Evolutionary conservation across 257 asterid species (phyloP).

Genomic region (Primulina tabacum): DNA sequence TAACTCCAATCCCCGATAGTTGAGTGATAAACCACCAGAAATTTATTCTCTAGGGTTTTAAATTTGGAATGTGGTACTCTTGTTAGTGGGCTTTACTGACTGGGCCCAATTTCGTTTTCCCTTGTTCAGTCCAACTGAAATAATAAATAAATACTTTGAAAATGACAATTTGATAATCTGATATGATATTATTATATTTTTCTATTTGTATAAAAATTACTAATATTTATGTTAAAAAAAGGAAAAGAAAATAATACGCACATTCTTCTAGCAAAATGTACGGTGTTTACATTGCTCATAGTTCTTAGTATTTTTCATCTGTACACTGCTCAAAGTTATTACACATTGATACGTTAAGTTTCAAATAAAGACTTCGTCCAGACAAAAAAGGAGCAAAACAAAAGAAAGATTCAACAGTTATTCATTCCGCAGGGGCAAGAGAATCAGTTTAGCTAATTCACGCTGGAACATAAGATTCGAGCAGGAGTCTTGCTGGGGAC

Average conservation of each 20-base stretch:
- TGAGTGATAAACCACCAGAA: constrained; percentile 3
- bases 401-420: neutral
- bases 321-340: neutral
- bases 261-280: neutral
- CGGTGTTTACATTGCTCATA: neutral
- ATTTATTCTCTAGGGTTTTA: neutral
- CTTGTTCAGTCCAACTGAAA: too few relatives aligned
- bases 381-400: too few relatives aligned
- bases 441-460: constrained; percentile 19
- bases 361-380: too few relatives aligned
- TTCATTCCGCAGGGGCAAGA: neutral
- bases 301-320: too few relatives aligned
- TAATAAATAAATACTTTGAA: too few relatives aligned
- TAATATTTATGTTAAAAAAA: too few relatives aligned
- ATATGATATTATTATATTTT: too few relatives aligned
- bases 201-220: too few relatives aligned
- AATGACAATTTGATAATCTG: too few relatives aligned
- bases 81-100: neutral
- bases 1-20: neutral
- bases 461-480: constrained; percentile 64
- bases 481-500: constrained; percentile 47
- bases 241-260: too few relatives aligned
- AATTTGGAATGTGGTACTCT: neutral
- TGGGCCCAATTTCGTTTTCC: too few relatives aligned
- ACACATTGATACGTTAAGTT: neutral